These are phyloP conservation scores for Boletus tomentosulus DNA, from an alignment of 768 basidiomycete genomes.

Conservation along the genomic window DNA sequence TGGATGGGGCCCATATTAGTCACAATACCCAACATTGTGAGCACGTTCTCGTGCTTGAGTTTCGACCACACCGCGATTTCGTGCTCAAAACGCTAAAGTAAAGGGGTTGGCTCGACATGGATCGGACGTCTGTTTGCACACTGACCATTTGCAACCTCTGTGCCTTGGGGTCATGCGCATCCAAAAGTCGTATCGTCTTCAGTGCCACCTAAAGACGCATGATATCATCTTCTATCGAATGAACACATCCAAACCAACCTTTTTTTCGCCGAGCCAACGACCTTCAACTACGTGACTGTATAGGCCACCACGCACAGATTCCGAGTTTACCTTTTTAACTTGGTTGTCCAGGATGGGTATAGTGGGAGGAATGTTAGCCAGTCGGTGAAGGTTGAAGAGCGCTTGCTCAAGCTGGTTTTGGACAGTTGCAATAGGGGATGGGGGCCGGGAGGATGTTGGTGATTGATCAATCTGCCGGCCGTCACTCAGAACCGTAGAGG, in stretches of 20 bases:
- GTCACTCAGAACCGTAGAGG: slow-evolving; percentile 15
- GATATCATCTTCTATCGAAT: background rate
- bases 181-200: slow-evolving; percentile 48
- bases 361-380: slow-evolving; percentile 51
- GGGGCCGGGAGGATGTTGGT: slow-evolving; percentile 15
- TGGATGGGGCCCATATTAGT: slow-evolving; percentile 51
- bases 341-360: slow-evolving; percentile 53
- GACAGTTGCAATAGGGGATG: slow-evolving; percentile 24
- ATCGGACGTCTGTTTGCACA: background rate
- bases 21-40: slow-evolving; percentile 52
- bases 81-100: slow-evolving; percentile 48
- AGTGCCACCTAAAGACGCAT: slow-evolving; percentile 45
- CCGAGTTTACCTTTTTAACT: slow-evolving; percentile 33
- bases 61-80: slow-evolving; percentile 54
- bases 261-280: slow-evolving; percentile 50
- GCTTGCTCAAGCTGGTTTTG: slow-evolving; percentile 43
- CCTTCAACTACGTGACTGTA: slow-evolving; percentile 56
- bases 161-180: slow-evolving; percentile 39
- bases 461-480: slow-evolving; percentile 21
- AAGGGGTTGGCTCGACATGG: background rate
- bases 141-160: slow-evolving; percentile 37
- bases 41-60: slow-evolving; percentile 44
- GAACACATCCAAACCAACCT: slow-evolving; percentile 29
- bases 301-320: slow-evolving; percentile 46
- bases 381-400: slow-evolving; percentile 43